Evolutionary conservation across 1,284 basidiomycete genomes (phyloP).

Genomic region (Sanghuangporus baumii): DNA sequence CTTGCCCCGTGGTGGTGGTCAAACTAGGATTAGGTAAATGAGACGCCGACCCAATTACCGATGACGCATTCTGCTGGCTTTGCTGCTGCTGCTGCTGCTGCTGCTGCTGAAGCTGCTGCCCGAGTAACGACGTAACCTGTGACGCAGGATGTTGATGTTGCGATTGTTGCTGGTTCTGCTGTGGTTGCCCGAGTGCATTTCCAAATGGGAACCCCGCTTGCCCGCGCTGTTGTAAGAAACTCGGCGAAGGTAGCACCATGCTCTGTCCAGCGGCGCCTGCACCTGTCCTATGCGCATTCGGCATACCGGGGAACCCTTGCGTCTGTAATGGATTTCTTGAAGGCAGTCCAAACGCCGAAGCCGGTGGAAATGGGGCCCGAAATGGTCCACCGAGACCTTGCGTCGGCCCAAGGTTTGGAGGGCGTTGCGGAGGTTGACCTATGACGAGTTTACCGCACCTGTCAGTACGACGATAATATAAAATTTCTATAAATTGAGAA

Average conservation of each 20-base stretch:
- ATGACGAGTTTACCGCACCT: conserved; percentile 17
- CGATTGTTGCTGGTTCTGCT: conserved; percentile 36
- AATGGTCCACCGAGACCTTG: conserved; percentile 56
- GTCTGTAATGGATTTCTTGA: conserved; percentile 51
- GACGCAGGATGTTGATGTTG: conserved; percentile 14
- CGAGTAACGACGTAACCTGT: conserved; percentile 16
- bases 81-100: conserved; percentile 37
- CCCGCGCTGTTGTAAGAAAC: conserved; percentile 55
- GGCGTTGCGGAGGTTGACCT: conserved; percentile 78
- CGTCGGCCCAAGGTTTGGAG: conserved; percentile 64
- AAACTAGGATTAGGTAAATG: conserved; percentile 38
- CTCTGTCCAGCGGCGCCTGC: conserved; percentile 36
- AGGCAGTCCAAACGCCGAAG: conserved; percentile 48
- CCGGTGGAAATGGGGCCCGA: conserved; percentile 51
- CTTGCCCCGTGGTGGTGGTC: conserved; percentile 39
- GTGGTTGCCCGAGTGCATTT: conserved; percentile 45
- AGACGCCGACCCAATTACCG: conserved; percentile 27
- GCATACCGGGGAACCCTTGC: conserved; percentile 47
- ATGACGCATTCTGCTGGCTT: conserved; percentile 29
- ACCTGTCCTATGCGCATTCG: conserved; percentile 44
- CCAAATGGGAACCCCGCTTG: conserved; percentile 55
- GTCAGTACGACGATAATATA: background rate
- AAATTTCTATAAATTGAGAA: background rate
- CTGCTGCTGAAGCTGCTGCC: conserved; percentile 32
- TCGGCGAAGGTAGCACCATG: conserved; percentile 54